phyloP scores from a whole-genome alignment of 2,329 filamentous ascomycete genomes.

The Colletotrichum chlorophyti region DNA sequence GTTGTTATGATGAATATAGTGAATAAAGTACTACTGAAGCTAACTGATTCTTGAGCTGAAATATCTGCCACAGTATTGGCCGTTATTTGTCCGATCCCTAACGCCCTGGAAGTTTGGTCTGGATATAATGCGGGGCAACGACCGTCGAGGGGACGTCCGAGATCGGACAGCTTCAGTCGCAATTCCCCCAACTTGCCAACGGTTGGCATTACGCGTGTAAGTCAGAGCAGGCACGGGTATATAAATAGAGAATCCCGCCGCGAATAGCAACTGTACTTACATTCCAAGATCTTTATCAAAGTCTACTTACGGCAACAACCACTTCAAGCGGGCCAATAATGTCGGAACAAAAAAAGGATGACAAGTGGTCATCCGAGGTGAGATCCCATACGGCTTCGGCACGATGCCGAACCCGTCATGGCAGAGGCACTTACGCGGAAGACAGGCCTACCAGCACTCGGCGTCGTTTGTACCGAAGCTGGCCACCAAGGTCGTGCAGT shows the following conservation, averaged over 20 bases:
- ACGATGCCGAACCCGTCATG: too few species aligned
- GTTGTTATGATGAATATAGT: neutral
- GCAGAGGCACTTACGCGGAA: neutral
- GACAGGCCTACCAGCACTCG: slow-evolving; percentile 64
- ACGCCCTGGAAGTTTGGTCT: neutral
- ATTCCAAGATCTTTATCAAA: too few species aligned
- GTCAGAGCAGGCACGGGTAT: neutral
- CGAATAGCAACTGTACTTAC: too few species aligned
- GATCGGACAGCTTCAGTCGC: slow-evolving; percentile 18
- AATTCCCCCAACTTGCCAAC: slow-evolving; percentile 28
- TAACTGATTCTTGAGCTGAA: too few species aligned
- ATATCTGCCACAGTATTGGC: too few species aligned
- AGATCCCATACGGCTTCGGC: too few species aligned
- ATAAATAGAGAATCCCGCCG: too few species aligned
- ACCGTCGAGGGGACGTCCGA: slow-evolving; percentile 25
- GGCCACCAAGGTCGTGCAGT: slow-evolving; percentile 62
- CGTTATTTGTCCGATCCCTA: neutral
- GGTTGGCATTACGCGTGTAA: slow-evolving; percentile 20
- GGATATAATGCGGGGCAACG: neutral
- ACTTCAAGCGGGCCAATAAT: slow-evolving; percentile 25
- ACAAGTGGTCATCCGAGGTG: slow-evolving; percentile 50
- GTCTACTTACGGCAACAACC: too few species aligned
- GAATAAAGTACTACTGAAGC: neutral
- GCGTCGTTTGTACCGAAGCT: slow-evolving; percentile 71
- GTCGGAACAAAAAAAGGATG: slow-evolving; percentile 35